phyloP scores from a whole-genome alignment of 257 asterid genomes.

The Handroanthus guayacan region DNA sequence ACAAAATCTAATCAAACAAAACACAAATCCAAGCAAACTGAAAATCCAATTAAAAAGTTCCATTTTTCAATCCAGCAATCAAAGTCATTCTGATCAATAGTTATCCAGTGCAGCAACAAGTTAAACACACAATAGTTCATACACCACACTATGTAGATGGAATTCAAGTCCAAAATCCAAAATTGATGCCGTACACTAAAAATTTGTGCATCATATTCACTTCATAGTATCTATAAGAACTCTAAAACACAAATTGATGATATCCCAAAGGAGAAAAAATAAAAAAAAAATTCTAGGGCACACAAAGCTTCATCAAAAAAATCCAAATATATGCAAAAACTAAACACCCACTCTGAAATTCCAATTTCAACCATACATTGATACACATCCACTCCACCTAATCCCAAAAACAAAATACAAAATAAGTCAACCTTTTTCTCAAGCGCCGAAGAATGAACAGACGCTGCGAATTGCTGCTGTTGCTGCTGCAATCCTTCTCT shows the following conservation, averaged over 20 bases:
- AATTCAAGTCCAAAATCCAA: background rate
- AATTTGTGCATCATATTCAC: background rate
- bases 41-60: background rate
- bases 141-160: background rate
- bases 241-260: background rate
- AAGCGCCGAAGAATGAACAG: conserved; percentile 56
- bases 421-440: conserved; percentile 65
- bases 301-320: background rate
- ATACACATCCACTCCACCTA: too few species aligned
- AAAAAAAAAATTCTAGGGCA: background rate
- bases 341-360: background rate
- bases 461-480: conserved; percentile 56
- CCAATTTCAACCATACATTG: background rate
- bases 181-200: background rate
- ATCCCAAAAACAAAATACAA: background rate
- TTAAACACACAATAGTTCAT: background rate
- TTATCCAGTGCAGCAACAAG: background rate
- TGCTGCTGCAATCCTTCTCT: conserved; percentile 80
- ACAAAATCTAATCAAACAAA: background rate
- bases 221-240: background rate
- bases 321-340: background rate
- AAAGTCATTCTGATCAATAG: conserved; percentile 13
- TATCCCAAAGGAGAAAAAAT: background rate
- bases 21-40: background rate
- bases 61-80: background rate